phyloP scores from a whole-genome alignment of 257 asterid genomes.

The Solanum ahanhuiri region DNA sequence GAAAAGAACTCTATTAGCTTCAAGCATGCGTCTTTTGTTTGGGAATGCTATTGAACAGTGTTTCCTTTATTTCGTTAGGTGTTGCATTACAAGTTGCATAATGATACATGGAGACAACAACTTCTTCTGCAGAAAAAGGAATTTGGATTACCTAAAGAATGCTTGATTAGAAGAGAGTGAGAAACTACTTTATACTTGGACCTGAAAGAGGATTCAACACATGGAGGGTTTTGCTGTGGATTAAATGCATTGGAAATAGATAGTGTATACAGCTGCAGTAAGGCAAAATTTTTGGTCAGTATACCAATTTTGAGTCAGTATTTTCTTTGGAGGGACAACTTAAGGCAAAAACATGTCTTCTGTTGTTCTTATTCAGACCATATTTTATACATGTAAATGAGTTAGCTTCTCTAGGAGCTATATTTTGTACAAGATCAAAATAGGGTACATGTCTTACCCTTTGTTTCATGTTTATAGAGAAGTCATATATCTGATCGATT shows the following conservation, averaged over 20 bases:
- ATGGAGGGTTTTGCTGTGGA: not conserved
- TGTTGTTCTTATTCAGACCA: not conserved
- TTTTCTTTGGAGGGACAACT: not conserved
- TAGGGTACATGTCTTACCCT: not conserved
- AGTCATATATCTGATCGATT: not conserved
- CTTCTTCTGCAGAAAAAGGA: conserved; percentile 25
- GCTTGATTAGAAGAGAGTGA: conserved; percentile 27
- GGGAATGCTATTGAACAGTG: not conserved
- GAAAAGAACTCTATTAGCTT: not conserved
- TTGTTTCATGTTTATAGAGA: not conserved
- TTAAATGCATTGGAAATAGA: not conserved
- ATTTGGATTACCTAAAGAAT: conserved; percentile 64
- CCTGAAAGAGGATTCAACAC: conserved; percentile 2
- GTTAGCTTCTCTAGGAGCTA: not conserved
- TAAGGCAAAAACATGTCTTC: not conserved
- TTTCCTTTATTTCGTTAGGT: conserved; percentile 30
- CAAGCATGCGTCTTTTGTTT: not conserved
- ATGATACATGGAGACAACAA: conserved; percentile 72
- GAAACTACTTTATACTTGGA: not conserved
- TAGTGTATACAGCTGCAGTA: not conserved
- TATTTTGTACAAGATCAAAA: not conserved
- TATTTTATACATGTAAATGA: not conserved
- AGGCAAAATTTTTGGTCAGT: not conserved
- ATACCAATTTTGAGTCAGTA: not conserved
- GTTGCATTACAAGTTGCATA: conserved; percentile 80